phyloP scores from a whole-genome alignment of 2,329 filamentous ascomycete genomes.

The Sporothrix brunneoviolacea region DNA sequence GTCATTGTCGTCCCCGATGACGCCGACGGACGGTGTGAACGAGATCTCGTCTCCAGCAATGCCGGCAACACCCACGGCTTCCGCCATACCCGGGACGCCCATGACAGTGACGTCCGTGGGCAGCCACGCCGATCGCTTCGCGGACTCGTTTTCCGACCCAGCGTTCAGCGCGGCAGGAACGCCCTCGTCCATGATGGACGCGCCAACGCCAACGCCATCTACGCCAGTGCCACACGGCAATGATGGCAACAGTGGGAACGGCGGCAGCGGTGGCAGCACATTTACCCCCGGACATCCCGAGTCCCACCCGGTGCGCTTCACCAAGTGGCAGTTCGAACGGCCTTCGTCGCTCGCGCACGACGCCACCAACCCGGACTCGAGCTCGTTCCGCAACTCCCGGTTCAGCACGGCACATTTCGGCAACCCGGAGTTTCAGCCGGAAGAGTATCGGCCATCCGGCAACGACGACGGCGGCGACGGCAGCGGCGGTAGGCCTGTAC shows the following conservation, averaged over 20 bases:
- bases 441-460: slow-evolving; percentile 40
- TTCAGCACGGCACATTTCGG: slow-evolving; percentile 62
- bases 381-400: slow-evolving; percentile 59
- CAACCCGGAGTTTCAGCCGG: slow-evolving; percentile 55
- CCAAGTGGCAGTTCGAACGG: slow-evolving; percentile 44
- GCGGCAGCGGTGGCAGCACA: not conserved
- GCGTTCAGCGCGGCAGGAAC: slow-evolving; percentile 13
- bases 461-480: not conserved
- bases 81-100: slow-evolving; percentile 3
- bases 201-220: not conserved
- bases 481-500: not conserved
- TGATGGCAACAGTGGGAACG: not conserved
- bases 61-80: not conserved
- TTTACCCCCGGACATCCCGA: not conserved
- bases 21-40: no score
- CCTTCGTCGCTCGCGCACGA: not conserved
- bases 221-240: not conserved
- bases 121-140: not conserved
- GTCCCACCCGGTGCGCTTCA: slow-evolving; percentile 43
- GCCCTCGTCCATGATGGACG: slow-evolving; percentile 21
- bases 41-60: not conserved
- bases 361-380: slow-evolving; percentile 19
- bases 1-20: not conserved
- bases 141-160: not conserved
- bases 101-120: not conserved